Base-by-base conservation (phyloP, 1,139 yeast genomes). In the Hyphopichia pseudoburtonii region DNA sequence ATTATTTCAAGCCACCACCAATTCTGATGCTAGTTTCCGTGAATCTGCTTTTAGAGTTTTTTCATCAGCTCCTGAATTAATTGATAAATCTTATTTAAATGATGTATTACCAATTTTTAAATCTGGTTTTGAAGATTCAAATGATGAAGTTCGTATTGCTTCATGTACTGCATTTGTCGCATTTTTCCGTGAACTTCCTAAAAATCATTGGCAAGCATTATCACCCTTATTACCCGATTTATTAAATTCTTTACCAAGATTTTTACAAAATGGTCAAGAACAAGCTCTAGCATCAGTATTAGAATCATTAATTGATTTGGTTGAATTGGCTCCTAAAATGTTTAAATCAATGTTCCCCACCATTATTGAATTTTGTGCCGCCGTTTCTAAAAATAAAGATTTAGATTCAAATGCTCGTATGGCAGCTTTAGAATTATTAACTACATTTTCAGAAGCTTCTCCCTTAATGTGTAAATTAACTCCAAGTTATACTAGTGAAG, bases 401-500 rank as follows among this genome's bases (percentile, higher is more conserved):
- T 68, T 89, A 51, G 97, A 88, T 29, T 73, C 87, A 17, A 66
- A 70, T 39, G 83, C 97, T 3, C 78, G 98, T 57, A 73, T 88
- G 55, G 84, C 94, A 1, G 92, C 96, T 12, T 70, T 92, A 45
- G 98, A 92, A 64, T 73, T 92, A 40, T 70, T 89, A 45, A 87
- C 96, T 3, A 83, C 95, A 0, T 92, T 92, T 57, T 82, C 95
- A 35, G 98, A 92, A 60, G 86, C 86, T 26, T 86, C 97, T 4
- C 98, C 98, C 30, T 81, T 82, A 35, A 92, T 92, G 98, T 90
- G 97, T 68, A 86, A 86, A 56, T 68, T 81, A 30, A 88, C 88
- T 46, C 76, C 84, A 7, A 66, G 78, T 6, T 92, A 88, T 59
- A 79, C 94, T 1, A 76, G 79, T 38, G 71, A 81, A 22, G 73